Evolutionary conservation across 2,329 filamentous ascomycete species (phyloP).

Genomic region (Botrytis fabae): DNA sequence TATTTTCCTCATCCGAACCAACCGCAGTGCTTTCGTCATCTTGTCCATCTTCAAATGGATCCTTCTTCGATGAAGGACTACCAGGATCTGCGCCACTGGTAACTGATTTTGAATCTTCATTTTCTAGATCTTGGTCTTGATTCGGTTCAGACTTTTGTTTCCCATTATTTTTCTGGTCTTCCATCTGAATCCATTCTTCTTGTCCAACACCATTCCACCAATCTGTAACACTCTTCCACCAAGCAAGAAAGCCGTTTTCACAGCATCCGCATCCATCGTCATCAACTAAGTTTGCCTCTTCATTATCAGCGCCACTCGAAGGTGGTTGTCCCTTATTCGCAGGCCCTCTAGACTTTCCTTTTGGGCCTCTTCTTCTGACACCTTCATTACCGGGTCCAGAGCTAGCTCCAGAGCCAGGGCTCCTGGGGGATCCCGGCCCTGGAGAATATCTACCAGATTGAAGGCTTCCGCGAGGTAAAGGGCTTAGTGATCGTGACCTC

Average conservation of each 20-base stretch:
- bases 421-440: background rate
- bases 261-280: slow-evolving; percentile 1
- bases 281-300: background rate
- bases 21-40: slow-evolving; percentile 11
- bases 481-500: background rate
- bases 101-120: background rate
- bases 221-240: background rate
- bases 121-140: background rate
- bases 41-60: slow-evolving; percentile 6
- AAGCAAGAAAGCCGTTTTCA: background rate
- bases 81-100: background rate
- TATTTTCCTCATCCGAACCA: background rate
- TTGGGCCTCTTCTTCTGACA: background rate
- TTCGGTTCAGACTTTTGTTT: background rate
- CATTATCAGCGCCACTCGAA: background rate
- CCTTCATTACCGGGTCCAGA: background rate
- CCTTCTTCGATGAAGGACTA: background rate
- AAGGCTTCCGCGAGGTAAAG: background rate
- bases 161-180: background rate
- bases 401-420: background rate
- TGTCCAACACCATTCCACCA: slow-evolving; percentile 2
- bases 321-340: background rate
- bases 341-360: background rate
- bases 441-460: background rate
- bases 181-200: slow-evolving; percentile 18